Evolutionary conservation across 352 stramenopile genomes (phyloP), one percentile per base, ranked within the genome.

Genomic region (Aphanomyces invadans): DNA sequence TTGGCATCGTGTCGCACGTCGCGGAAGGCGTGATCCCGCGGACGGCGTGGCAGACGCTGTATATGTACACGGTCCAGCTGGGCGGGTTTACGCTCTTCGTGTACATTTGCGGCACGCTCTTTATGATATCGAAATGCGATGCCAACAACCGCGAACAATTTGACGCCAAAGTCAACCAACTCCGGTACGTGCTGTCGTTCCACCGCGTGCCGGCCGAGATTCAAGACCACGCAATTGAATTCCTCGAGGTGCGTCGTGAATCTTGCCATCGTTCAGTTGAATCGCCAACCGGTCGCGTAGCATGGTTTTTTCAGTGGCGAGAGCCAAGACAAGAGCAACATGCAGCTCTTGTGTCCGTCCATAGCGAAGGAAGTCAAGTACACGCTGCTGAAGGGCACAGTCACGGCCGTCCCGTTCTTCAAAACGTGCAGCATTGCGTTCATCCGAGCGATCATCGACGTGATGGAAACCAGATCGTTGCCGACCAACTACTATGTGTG

Each of bases 81-180:
- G 78, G 77, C 29, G 78, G 80, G 0, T 87, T 89, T 69, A 77
- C 74, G 11, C 57, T 89, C 19, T 89, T 89, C 51, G 87, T 77
- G 60, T 79, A 81, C 29, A 52, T 89, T 0, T 87, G 77, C 31
- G 78, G 78, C n/a, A 87, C 80, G 19, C 85, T 89, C 38, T 89
- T 89, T 62, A 73, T 86, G 44, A 66, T 89, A 1, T 87, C 78
- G 36, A 89, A 89, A 53, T 89, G 80, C 51, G 80, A 86, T 71
- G 70, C 67, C 36, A 76, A 75, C n/a, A 76, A 82, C 32, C 70
- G 71, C 0, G 80, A 89, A 65, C 74, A 74, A 1, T 71, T 78
- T 5, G 54, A 62, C 32, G 54, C 54, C 31, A 45, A 49, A 15
- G 12, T 62, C 31, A 62, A 49, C 36, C 54, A 62, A 48, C 36